These are phyloP conservation scores for Ceratobasidium sp. DNA, from an alignment of 1,284 basidiomycete genomes.

Conservation along the genomic window DNA sequence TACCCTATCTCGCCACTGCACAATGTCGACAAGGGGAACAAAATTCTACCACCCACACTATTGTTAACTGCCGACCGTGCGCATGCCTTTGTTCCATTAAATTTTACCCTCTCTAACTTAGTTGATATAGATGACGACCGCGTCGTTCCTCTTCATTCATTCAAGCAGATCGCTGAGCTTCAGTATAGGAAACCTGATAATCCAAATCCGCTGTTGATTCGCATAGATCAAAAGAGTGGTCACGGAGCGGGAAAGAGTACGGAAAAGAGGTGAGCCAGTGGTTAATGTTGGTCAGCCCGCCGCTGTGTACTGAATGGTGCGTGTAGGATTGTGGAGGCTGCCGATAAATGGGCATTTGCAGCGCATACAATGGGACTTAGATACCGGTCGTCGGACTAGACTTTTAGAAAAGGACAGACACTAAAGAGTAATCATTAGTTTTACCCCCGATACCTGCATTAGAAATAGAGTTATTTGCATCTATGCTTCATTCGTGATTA, in stretches of 20 bases:
- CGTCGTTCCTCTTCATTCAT: slow-evolving; percentile 84
- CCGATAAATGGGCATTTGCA: slow-evolving; percentile 82
- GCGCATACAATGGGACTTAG: slow-evolving; percentile 73
- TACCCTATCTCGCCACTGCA: slow-evolving; percentile 83
- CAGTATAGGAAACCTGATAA: slow-evolving; percentile 76
- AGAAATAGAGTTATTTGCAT: neutral
- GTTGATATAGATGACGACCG: slow-evolving; percentile 79
- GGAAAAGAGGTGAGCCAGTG: slow-evolving; percentile 70
- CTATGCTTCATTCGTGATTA: neutral
- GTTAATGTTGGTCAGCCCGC: neutral
- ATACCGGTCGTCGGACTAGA: slow-evolving; percentile 50
- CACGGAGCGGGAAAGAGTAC: slow-evolving; percentile 86
- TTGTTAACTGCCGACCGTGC: slow-evolving; percentile 83
- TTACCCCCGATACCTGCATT: too few relatives aligned
- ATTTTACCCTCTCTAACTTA: neutral
- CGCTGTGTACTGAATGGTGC: neutral
- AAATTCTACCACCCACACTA: slow-evolving; percentile 74
- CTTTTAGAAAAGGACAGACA: neutral
- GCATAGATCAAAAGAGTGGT: slow-evolving; percentile 84
- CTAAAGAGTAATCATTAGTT: neutral
- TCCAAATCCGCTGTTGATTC: slow-evolving; percentile 76
- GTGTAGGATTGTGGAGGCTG: slow-evolving; percentile 76
- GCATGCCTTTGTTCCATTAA: slow-evolving; percentile 54
- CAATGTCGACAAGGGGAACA: slow-evolving; percentile 72
- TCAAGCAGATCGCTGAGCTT: slow-evolving; percentile 81